A percentile compares a stretch with the other conserved stretches of the same genome.
These are phyloP conservation scores for Hygrophorus pudorinus DNA, from an alignment of 768 basidiomycete species.

Conservation along the genomic window DNA sequence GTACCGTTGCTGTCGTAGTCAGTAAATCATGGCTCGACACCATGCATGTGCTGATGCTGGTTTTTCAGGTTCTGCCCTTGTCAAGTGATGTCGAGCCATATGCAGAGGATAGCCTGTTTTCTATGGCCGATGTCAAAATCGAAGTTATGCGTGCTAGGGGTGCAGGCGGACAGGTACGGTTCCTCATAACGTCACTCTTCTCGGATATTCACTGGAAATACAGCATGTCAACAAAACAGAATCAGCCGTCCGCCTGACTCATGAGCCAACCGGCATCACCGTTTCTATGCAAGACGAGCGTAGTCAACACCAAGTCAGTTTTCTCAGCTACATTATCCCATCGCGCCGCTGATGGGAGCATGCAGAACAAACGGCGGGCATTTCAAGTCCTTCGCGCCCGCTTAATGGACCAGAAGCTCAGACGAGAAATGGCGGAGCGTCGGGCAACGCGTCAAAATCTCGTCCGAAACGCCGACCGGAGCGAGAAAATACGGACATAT, in stretches of 20 bases:
- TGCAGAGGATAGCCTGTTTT: constrained; percentile 48
- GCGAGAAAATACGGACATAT: constrained; percentile 94
- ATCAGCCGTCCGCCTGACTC: constrained; percentile 91
- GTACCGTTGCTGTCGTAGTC: constrained; percentile 81
- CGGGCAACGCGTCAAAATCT: constrained; percentile 63
- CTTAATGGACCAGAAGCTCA: constrained; percentile 72
- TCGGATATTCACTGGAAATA: neutral
- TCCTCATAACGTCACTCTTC: neutral
- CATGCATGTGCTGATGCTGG: neutral
- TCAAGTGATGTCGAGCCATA: constrained; percentile 51
- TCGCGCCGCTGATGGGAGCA: neutral
- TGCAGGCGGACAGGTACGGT: constrained; percentile 84
- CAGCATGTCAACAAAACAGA: constrained; percentile 99
- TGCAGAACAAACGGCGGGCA: constrained; percentile 84
- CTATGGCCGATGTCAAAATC: constrained; percentile 76
- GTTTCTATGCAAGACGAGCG: constrained; percentile 99
- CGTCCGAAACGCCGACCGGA: constrained; percentile 74
- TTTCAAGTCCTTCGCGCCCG: constrained; percentile 85
- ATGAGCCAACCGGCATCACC: constrained; percentile 84
- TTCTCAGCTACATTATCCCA: neutral
- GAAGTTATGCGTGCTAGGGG: constrained; percentile 98
- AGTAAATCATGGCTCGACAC: constrained; percentile 17
- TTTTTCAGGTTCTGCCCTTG: constrained; percentile 73
- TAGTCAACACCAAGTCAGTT: constrained; percentile 80
- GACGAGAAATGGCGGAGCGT: constrained; percentile 56